Percentiles rank a stretch among this genome's conserved stretches.
Conservation (phyloP, 176 grass and related monocot genomes). For the Eleusine coracana region DNA sequence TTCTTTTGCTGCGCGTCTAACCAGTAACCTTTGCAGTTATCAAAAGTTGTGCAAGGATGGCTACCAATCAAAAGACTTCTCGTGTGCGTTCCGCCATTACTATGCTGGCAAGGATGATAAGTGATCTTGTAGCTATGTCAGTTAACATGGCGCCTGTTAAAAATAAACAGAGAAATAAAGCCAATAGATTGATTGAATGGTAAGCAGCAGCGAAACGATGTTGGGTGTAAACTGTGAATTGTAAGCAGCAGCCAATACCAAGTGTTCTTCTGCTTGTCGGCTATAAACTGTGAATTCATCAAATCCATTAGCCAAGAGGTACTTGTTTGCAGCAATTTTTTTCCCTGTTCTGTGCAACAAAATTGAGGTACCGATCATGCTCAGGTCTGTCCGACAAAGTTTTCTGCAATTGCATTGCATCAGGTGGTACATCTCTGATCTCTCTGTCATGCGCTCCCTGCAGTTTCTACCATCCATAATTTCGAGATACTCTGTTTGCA, state of each 20-base stretch:
- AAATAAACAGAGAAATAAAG: slow-evolving; percentile 18
- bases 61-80: slow-evolving; percentile 78
- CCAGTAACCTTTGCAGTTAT: slow-evolving; percentile 52
- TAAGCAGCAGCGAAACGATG: background rate
- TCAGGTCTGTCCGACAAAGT: background rate
- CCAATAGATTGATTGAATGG: background rate
- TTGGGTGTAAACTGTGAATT: background rate
- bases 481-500: too few species aligned
- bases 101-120: slow-evolving; percentile 80
- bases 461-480: background rate
- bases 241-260: background rate
- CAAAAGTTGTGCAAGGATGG: slow-evolving; percentile 64
- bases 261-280: background rate
- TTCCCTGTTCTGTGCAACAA: background rate
- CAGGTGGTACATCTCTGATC: background rate
- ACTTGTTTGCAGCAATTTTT: background rate
- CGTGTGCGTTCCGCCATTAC: slow-evolving; percentile 68
- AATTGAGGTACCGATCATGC: background rate
- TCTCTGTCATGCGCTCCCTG: background rate
- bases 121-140: slow-evolving; percentile 30
- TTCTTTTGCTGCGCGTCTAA: background rate
- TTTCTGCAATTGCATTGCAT: background rate
- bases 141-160: background rate
- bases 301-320: slow-evolving; percentile 4
- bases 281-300: background rate